Conservation (phyloP, 75 land plant genomes). For the Sequoiadendron giganteum region DNA sequence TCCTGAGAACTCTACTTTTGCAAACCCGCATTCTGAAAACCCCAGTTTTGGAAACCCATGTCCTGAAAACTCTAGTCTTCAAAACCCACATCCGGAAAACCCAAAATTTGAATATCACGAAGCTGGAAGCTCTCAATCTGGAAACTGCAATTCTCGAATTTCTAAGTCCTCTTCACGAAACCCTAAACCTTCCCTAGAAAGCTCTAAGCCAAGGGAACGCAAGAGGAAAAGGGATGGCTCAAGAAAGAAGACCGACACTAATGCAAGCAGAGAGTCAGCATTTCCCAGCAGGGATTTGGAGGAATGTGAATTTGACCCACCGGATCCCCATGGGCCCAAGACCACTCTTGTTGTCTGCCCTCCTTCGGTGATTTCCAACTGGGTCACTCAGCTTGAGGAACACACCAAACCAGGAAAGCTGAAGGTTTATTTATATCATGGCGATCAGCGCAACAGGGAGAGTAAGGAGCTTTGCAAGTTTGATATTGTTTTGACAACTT, state of each 20-base stretch:
- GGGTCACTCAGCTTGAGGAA: slow-evolving; percentile 80
- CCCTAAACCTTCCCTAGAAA: not conserved
- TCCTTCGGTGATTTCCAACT: slow-evolving; percentile 74
- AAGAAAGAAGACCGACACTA: not conserved
- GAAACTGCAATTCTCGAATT: not conserved
- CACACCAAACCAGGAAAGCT: slow-evolving; percentile 65
- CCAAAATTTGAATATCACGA: not conserved
- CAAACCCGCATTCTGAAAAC: not conserved
- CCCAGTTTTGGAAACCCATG: not conserved
- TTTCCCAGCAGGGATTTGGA: not conserved
- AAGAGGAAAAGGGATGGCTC: slow-evolving; percentile 17
- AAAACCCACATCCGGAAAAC: not conserved
- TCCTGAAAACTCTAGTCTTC: not conserved
- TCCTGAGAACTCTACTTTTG: not conserved
- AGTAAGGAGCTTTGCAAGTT: slow-evolving; percentile 44
- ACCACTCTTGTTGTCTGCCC: slow-evolving; percentile 86
- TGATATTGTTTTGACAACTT: slow-evolving; percentile 92
- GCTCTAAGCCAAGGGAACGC: not conserved
- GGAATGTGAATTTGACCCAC: not conserved
- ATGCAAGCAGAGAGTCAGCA: not conserved
- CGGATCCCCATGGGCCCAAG: slow-evolving; percentile 17
- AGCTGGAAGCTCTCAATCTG: not conserved
- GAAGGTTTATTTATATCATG: slow-evolving; percentile 77
- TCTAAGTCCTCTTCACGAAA: not conserved
- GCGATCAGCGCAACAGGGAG: slow-evolving; percentile 52